phyloP scores from a whole-genome alignment of 2,329 filamentous ascomycete genomes.

The Colletotrichum higginsianum region DNA sequence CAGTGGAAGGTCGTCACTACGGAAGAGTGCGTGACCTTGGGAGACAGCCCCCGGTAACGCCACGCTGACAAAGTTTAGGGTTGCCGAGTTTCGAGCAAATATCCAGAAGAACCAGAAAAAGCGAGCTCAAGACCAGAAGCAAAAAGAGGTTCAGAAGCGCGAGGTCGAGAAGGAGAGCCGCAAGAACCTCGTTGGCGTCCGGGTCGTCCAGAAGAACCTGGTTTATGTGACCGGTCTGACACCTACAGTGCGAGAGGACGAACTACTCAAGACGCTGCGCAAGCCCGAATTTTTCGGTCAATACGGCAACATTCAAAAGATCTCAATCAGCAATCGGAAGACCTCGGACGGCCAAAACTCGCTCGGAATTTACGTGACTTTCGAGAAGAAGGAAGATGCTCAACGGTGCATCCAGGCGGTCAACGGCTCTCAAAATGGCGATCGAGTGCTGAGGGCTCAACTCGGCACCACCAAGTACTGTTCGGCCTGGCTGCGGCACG shows the following conservation, averaged over 20 bases:
- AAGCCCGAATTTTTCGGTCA: constrained; percentile 97
- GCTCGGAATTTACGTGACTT: constrained; percentile 98
- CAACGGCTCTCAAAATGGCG: constrained; percentile 92
- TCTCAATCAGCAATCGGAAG: constrained; percentile 97
- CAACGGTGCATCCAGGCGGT: constrained; percentile 91
- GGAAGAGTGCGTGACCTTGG: constrained; percentile 82
- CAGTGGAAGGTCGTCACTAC: constrained; percentile 95
- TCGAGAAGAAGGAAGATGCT: constrained; percentile 91
- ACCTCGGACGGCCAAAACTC: constrained; percentile 82
- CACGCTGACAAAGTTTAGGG: constrained; percentile 61
- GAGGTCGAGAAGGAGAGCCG: constrained; percentile 96
- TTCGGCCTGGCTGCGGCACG: constrained; percentile 94
- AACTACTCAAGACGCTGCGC: constrained; percentile 89
- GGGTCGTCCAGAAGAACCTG: constrained; percentile 98
- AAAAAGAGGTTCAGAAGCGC: constrained; percentile 96
- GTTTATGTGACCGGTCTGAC: constrained; percentile 97
- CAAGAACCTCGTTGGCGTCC: constrained; percentile 94
- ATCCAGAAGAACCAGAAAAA: constrained; percentile 95
- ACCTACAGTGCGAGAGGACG: constrained; percentile 92
- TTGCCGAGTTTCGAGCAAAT: constrained; percentile 82
- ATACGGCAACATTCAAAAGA: constrained; percentile 98
- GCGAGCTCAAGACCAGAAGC: constrained; percentile 83
- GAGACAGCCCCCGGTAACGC: neutral
- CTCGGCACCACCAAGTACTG: constrained; percentile 98
- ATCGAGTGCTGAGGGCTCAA: constrained; percentile 84